Percentiles rank a stretch among this genome's conserved stretches.
Evolutionary conservation across 805 yeast species (phyloP).

Genomic region (Metschnikowia rubicola): DNA sequence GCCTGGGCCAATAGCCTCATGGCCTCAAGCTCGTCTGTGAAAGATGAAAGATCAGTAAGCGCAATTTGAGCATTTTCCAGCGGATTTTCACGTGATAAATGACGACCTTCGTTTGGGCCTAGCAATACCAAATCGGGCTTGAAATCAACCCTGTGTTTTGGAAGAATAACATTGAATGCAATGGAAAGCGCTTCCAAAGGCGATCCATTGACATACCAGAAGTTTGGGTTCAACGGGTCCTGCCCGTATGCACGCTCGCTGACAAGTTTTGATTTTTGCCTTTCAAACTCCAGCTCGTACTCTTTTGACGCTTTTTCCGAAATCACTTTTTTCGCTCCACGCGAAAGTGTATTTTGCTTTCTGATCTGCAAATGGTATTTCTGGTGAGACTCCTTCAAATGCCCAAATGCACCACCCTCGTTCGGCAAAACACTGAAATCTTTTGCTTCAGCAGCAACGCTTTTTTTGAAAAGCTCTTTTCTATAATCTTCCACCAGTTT

Average conservation of each 20-base stretch:
- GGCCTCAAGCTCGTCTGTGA: conserved; percentile 11
- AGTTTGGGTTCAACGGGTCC: conserved; percentile 30
- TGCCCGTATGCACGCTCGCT: conserved; percentile 24
- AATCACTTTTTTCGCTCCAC: conserved; percentile 23
- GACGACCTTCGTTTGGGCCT: conserved; percentile 33
- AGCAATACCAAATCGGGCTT: conserved; percentile 30
- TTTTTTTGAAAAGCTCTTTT: no score
- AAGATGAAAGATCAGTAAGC: conserved; percentile 5
- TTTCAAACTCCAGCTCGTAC: not conserved
- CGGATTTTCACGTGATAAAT: conserved; percentile 4
- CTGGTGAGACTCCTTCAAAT: conserved; percentile 30
- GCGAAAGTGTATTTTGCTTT: conserved; percentile 13
- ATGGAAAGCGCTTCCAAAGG: conserved; percentile 25
- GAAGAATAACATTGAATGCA: conserved; percentile 26
- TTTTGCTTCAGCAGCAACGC: no score
- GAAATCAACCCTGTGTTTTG: conserved; percentile 24
- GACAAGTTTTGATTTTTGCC: not conserved
- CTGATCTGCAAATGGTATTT: conserved; percentile 23
- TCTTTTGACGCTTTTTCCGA: conserved; percentile 1
- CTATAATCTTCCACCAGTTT: not conserved
- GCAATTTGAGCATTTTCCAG: not conserved
- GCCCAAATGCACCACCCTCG: conserved; percentile 30
- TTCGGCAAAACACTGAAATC: conserved; percentile 4
- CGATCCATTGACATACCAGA: conserved; percentile 34
- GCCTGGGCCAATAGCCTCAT: conserved; percentile 19